Evolutionary conservation across 345 rosid genomes (phyloP), one percentile per base, ranked within the genome.

Genomic region (Eutrema yunnanense): DNA sequence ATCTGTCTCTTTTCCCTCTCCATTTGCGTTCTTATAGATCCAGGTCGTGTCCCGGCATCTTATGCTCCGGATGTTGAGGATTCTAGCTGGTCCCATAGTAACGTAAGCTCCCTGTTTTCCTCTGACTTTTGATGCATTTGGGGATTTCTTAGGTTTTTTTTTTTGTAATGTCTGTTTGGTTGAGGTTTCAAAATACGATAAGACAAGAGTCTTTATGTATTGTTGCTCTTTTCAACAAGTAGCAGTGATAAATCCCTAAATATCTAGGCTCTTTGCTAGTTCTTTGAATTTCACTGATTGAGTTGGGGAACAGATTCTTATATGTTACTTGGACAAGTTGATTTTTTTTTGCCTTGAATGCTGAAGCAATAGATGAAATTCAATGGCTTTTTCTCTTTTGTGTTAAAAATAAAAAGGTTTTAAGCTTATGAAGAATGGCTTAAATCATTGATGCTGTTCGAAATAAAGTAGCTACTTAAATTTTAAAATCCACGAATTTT

Each of bases 51-150:
- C 46, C 89, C 92, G 5, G 56, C 84, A 9, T 75, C 86, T 62
- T 89, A 70, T 75, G 65, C 73, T 40, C 90, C 89, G 80, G 96
- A 89, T 74, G 81, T 86, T 55, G 96, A 90, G 78, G 78, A 41
- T 69, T 26, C 37, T 47, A 50, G 67, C 2, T 57, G 60, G 75
- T 70, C 76, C n/a, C 46, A 12, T 26, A 57, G 46, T 50, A 71
- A 65, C 13, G 80, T 77, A 71, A 71, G 76, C 43, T 76, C 59
- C 14, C n/a, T 42, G 19, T 66, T 52, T 29, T 1, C 34, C 43
- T 58, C 46, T 66, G 6, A 29, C 46, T 62, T 47, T 49, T 62
- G 27, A 50, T 9, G 36, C 60, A 32, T 50, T 58, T 60, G 49
- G 14, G 5, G 51, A 10, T 33, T 62, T 53, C 6, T 6, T 32